A percentile compares a stretch with the other conserved stretches of the same genome.
phyloP scores from a whole-genome alignment of 1,284 basidiomycete genomes.

The Microbotryum lychnidis-dioicae region DNA sequence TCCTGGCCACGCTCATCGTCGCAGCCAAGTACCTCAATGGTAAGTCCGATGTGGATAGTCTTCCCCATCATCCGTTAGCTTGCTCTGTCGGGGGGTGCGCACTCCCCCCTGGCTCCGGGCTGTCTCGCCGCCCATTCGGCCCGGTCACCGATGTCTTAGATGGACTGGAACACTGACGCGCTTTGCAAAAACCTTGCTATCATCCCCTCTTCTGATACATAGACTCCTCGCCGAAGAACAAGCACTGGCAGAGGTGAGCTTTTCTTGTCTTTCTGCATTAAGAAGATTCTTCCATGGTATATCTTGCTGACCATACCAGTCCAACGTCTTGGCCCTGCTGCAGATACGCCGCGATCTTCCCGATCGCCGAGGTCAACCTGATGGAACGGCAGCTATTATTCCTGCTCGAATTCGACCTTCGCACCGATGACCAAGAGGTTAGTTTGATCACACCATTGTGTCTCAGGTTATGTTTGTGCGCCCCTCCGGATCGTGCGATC shows the following conservation, averaged over 20 bases:
- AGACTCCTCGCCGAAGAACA: slow-evolving; percentile 61
- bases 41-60: slow-evolving; percentile 53
- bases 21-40: slow-evolving; percentile 97
- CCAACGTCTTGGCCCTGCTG: slow-evolving; percentile 21
- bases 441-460: too few species aligned
- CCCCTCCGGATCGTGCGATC: too few species aligned
- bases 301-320: too few species aligned
- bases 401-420: slow-evolving; percentile 79
- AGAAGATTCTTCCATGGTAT: too few species aligned
- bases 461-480: too few species aligned
- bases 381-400: slow-evolving; percentile 93
- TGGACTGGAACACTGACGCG: too few species aligned
- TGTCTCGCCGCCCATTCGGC: too few species aligned
- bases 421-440: slow-evolving; percentile 70
- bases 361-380: slow-evolving; percentile 62
- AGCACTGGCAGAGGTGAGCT: slow-evolving; percentile 59
- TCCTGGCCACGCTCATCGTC: slow-evolving; percentile 88
- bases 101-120: too few species aligned
- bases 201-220: not conserved
- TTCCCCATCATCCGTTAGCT: not conserved
- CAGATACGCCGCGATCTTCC: slow-evolving; percentile 58
- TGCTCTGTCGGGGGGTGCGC: too few species aligned
- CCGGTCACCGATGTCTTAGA: too few species aligned
- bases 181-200: too few species aligned
- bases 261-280: too few species aligned